Base-by-base conservation (phyloP, 805 yeast genomes). In the Yamadazyma takamatsuzukensis region DNA sequence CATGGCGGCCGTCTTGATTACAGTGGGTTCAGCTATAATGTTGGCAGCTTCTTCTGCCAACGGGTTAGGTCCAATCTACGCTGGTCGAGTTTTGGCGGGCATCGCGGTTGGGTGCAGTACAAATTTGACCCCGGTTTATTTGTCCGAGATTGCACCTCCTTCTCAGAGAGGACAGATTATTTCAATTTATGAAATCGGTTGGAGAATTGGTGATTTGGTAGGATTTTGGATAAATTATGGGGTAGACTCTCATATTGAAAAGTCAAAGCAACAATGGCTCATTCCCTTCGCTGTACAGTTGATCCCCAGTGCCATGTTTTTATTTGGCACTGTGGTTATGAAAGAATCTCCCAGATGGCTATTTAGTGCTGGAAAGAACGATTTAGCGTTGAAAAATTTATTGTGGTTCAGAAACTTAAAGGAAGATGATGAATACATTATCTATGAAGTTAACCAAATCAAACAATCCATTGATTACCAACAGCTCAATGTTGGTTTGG, bases 251-350 rank as follows among this genome's bases (percentile, higher is more conserved):
- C 16, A 31, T 24, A 30, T 36, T 9, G 27, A 48, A 3, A 32
- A 43, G 2, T 40, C 48, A 1, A 54, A 47, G 28, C 49, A 48
- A 30, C 68, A 61, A 43, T 61, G 67, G 67, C 45, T 57, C 22
- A 59, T 61, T 33, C 68, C 68, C 4, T 61, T 61, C 45, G 68
- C 66, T 3, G 43, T 61, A 15, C 68, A 61, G 43, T 43, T 61
- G 15, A 58, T 61, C 28, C 67, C 67, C 12, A 49, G 59, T 32
- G 66, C 57, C 2, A 33, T 61, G 43, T 61, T 60, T 32, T 45
- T 61, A 28, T 30, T 51, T 10, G 66, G 67, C 4, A 46, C 56
- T 17, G 18, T 59, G 6, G 32, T 56, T 32, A 58, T 60, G 61
- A 50, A 44, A 30, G 68, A 61, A 37, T 51, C 59, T 9, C 66